Conservation (phyloP, 2,329 filamentous ascomycete genomes). For the Dactylellina cionopaga region DNA sequence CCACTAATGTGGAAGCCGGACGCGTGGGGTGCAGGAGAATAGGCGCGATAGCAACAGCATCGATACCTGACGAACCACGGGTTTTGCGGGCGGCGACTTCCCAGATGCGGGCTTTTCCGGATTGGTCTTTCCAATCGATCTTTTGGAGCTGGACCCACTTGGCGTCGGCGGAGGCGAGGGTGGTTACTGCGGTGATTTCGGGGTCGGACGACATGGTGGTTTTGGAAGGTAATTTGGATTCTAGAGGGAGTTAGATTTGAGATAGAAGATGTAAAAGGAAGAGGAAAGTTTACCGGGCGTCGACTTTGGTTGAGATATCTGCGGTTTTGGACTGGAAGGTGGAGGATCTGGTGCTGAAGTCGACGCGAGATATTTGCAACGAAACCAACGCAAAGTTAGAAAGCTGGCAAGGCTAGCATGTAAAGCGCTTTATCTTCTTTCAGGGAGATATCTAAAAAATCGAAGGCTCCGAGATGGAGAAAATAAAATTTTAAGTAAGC, state of each 20-base stretch:
- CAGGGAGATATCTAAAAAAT: too few relatives aligned
- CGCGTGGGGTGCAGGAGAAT: constrained; percentile 65
- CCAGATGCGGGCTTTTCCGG: constrained; percentile 64
- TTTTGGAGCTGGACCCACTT: constrained; percentile 69
- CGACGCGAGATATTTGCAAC: too few relatives aligned
- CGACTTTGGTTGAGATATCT: too few relatives aligned
- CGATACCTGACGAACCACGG: constrained; percentile 68
- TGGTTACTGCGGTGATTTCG: constrained; percentile 63
- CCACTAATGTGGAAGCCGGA: constrained; percentile 66
- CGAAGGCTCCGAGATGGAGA: too few relatives aligned
- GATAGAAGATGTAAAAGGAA: neutral
- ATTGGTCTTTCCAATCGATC: constrained; percentile 65
- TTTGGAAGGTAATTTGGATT: constrained; percentile 25
- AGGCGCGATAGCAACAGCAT: constrained; percentile 69
- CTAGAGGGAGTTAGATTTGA: neutral
- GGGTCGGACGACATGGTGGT: constrained; percentile 62
- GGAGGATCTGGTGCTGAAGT: too few relatives aligned
- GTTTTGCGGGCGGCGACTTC: constrained; percentile 66
- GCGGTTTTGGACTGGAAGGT: too few relatives aligned
- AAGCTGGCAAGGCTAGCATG: too few relatives aligned
- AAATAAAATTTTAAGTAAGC: too few relatives aligned
- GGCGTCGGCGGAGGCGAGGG: constrained; percentile 66
- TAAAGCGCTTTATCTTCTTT: too few relatives aligned
- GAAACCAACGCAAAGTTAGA: too few relatives aligned
- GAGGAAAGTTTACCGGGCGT: neutral